Evolutionary conservation across 192 early-diverging fungal species (phyloP), one percentile per base, ranked within the genome.

Genomic region (Umbelopsis vinacea): DNA sequence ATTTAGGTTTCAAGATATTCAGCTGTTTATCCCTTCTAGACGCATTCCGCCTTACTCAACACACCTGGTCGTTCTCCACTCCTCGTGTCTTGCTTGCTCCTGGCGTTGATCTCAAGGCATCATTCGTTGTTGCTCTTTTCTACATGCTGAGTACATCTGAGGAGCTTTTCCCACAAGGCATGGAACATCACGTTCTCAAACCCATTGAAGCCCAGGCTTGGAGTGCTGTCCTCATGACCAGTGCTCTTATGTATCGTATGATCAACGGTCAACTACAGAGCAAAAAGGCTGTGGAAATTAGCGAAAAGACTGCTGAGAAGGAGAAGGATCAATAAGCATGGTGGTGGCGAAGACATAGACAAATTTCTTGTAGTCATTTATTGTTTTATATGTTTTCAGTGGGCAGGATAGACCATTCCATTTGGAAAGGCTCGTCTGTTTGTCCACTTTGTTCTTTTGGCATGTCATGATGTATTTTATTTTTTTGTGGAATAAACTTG

Each of bases 31-130:
- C n/a, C 48, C 7, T 50, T 17, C 6, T 19, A 79, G 78, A 79
- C 63, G 78, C 78, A 17, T 79, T 79, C 46, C 68, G 70, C 43
- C 57, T 79, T 9, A 74, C 74, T n/a, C 72, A 74, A 33, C 70
- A 71, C 12, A 66, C 52, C 38, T 79, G 78, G 78, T 50, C 73
- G 14, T 79, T 79, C 66, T 72, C 69, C 21, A 79, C 78, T 14
- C 78, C 78, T 23, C 69, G 73, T 24, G 50, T 75, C 14, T 52
- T 79, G 11, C 52, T 70, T 14, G 66, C 73, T 9, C 66, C 78
- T 15, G 66, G 47, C 35, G 35, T 68, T 17, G 73, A 79, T 29
- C 74, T 79, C 63, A 72, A 75, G 43, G 69, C 47, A 8, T 70
- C 73, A 24, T 75, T 79, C 29, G 43, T 63, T 12, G 54, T 66